phyloP scores from a whole-genome alignment of 2,329 filamentous ascomycete species.

The Bipolaris bicolor region DNA sequence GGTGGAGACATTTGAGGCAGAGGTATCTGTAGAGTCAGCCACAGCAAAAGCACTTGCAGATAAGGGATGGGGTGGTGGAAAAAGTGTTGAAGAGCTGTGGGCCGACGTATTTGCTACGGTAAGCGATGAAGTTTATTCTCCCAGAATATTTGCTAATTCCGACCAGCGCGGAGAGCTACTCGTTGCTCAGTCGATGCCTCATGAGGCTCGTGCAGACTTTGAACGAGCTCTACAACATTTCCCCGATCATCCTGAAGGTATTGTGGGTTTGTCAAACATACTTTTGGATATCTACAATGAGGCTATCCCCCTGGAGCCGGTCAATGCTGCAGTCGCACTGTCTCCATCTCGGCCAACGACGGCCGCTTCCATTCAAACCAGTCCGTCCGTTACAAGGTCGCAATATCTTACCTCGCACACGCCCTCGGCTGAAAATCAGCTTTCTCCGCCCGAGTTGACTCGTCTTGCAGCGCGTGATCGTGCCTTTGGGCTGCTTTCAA shows the following conservation, averaged over 20 bases:
- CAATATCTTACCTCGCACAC: conserved; percentile 61
- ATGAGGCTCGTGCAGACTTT: conserved; percentile 76
- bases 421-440: conserved; percentile 44
- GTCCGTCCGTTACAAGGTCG: conserved; percentile 17
- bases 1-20: conserved; percentile 71
- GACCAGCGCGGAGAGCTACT: conserved; percentile 71
- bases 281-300: conserved; percentile 84
- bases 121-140: conserved; percentile 43
- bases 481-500: conserved; percentile 81
- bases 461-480: conserved; percentile 88
- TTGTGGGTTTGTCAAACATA: conserved; percentile 81
- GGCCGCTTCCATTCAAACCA: conserved; percentile 11
- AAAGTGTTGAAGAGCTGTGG: conserved; percentile 83
- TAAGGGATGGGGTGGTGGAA: conserved; percentile 77
- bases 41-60: conserved; percentile 67
- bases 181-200: conserved; percentile 65
- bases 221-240: conserved; percentile 82
- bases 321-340: conserved; percentile 40
- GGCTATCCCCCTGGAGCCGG: conserved; percentile 64
- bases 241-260: conserved; percentile 79
- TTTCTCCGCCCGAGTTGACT: conserved; percentile 73
- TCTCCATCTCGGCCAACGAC: conserved; percentile 16
- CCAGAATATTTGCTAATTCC: conserved; percentile 5
- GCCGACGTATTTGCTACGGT: conserved; percentile 84
- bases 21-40: conserved; percentile 67